phyloP scores from a whole-genome alignment of 2,329 filamentous ascomycete genomes.

The Xylaria polymorpha region DNA sequence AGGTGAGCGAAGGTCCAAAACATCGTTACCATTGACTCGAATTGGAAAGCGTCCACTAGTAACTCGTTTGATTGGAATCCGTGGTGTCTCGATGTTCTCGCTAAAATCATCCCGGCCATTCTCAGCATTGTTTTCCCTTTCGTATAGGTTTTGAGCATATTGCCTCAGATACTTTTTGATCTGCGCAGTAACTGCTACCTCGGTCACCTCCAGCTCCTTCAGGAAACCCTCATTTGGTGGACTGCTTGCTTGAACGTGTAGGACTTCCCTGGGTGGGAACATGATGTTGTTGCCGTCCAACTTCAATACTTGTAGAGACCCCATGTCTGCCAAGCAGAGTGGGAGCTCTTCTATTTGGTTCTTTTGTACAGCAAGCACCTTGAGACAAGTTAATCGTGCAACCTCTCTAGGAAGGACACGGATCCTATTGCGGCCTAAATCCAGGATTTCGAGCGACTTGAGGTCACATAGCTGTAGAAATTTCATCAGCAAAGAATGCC shows the following conservation, averaged over 20 bases:
- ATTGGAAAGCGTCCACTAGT: slow-evolving; percentile 75
- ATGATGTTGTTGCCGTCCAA: slow-evolving; percentile 87
- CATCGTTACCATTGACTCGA: slow-evolving; percentile 79
- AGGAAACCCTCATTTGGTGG: slow-evolving; percentile 66
- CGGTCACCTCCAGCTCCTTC: slow-evolving; percentile 73
- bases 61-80: slow-evolving; percentile 72
- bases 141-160: slow-evolving; percentile 59
- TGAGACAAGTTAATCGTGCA: slow-evolving; percentile 82
- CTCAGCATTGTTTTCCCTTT: slow-evolving; percentile 64
- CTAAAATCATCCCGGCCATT: slow-evolving; percentile 71
- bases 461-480: slow-evolving; percentile 80
- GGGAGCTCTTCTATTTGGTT: slow-evolving; percentile 90
- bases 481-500: slow-evolving; percentile 37
- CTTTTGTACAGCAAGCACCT: slow-evolving; percentile 87
- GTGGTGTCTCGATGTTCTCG: slow-evolving; percentile 83
- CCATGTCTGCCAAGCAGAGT: slow-evolving; percentile 87
- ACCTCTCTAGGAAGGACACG: slow-evolving; percentile 81
- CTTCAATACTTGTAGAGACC: slow-evolving; percentile 87
- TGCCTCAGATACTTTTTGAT: slow-evolving; percentile 72
- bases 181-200: slow-evolving; percentile 68
- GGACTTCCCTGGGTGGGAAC: slow-evolving; percentile 78
- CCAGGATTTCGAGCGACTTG: slow-evolving; percentile 88
- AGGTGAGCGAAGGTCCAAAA: slow-evolving; percentile 75
- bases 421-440: slow-evolving; percentile 90
- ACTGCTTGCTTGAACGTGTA: slow-evolving; percentile 68